Conservation (phyloP, 352 stramenopile species). For the Pythium periplocum region DNA sequence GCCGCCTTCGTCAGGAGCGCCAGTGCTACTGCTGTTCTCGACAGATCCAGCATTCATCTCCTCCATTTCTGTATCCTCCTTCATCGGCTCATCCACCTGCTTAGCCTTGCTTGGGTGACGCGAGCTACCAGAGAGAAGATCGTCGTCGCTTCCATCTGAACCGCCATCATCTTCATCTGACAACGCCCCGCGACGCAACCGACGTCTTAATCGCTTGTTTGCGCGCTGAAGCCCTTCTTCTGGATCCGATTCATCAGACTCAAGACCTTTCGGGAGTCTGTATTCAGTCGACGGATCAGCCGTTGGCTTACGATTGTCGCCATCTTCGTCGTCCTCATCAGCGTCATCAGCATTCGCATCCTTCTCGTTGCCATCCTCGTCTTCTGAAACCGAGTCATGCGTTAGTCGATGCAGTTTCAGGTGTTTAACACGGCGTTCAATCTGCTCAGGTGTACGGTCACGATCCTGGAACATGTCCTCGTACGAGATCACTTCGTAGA, state of each 20-base stretch:
- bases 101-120: no score
- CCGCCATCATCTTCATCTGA: conserved; percentile 10
- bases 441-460: conserved; percentile 77
- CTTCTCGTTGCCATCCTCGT: conserved; percentile 11
- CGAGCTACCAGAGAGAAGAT: no score
- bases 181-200: conserved; percentile 4
- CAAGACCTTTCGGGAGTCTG: conserved; percentile 11
- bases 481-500: conserved; percentile 86
- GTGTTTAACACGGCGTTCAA: conserved; percentile 78
- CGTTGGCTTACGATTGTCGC: conserved; percentile 7
- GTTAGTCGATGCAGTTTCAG: conserved; percentile 74
- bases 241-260: conserved; percentile 11
- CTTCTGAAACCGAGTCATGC: conserved; percentile 59
- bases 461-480: conserved; percentile 89
- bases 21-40: no score
- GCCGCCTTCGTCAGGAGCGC: no score
- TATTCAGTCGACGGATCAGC: conserved; percentile 7
- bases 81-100: no score
- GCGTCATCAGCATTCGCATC: conserved; percentile 11
- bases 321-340: conserved; percentile 6
- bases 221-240: not conserved
- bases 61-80: no score
- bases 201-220: conserved; percentile 1
- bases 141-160: conserved; percentile 11
- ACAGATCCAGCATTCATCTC: no score